Conservation (phyloP, 805 yeast species). For the Teunomyces panamensis region DNA sequence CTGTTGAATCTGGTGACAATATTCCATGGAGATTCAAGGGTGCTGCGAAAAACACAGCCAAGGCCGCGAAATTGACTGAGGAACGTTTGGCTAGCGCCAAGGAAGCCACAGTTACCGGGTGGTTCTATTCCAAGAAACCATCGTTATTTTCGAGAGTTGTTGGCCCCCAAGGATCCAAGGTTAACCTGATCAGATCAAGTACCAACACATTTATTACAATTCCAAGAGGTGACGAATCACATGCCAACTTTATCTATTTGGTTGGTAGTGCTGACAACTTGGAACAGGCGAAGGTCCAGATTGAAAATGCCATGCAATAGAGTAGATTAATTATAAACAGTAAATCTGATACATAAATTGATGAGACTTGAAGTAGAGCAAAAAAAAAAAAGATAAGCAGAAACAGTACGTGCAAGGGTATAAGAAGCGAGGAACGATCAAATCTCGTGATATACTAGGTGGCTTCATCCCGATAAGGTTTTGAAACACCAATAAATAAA, state of each 20-base stretch:
- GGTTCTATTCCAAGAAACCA: slow-evolving; percentile 56
- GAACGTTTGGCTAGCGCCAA: slow-evolving; percentile 47
- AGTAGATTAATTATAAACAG: background rate
- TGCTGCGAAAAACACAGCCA: slow-evolving; percentile 43
- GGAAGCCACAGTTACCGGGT: slow-evolving; percentile 50
- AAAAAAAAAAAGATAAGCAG: background rate
- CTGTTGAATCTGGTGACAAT: slow-evolving; percentile 21
- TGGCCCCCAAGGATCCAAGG: slow-evolving; percentile 73
- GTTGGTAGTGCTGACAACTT: slow-evolving; percentile 60
- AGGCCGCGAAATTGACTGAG: slow-evolving; percentile 52
- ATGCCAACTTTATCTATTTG: slow-evolving; percentile 53
- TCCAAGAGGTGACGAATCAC: slow-evolving; percentile 56
- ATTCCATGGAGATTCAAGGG: slow-evolving; percentile 74
- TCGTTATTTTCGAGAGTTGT: slow-evolving; percentile 60
- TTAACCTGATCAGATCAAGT: slow-evolving; percentile 57
- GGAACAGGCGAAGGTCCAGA: slow-evolving; percentile 23
- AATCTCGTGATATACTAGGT: background rate
- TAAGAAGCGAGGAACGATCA: background rate
- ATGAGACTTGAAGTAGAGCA: background rate
- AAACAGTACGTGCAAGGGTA: background rate
- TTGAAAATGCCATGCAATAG: slow-evolving; percentile 9
- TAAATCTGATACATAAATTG: background rate
- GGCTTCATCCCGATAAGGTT: background rate
- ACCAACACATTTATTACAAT: slow-evolving; percentile 59
- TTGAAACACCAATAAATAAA: background rate